A percentile compares a stretch with the other conserved stretches of the same genome.
Conservation (phyloP, 352 stramenopile genomes). For the Globisporangium middletonii region DNA sequence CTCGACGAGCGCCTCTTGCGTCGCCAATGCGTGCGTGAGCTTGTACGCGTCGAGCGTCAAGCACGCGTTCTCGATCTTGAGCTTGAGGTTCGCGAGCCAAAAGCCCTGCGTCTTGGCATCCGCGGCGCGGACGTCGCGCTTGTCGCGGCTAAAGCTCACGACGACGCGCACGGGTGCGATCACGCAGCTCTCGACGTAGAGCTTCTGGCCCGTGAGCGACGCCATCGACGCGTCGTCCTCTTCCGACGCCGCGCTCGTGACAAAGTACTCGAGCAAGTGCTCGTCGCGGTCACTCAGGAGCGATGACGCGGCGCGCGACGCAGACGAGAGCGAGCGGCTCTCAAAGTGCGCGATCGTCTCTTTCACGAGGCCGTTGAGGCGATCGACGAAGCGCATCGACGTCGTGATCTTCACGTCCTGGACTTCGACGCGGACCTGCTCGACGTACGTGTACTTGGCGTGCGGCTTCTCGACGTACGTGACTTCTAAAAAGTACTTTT, state of each 20-base stretch:
- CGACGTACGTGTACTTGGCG: slow-evolving; percentile 64
- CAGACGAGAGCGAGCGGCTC: slow-evolving; percentile 44
- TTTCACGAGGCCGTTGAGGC: slow-evolving; percentile 46
- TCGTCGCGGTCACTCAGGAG: slow-evolving; percentile 23
- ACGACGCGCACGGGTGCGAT: slow-evolving; percentile 69
- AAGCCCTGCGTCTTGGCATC: slow-evolving; percentile 33
- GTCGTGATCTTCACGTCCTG: slow-evolving; percentile 70
- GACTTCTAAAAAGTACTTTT: slow-evolving; percentile 63
- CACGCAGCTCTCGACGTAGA: slow-evolving; percentile 66
- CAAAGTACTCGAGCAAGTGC: slow-evolving; percentile 71
- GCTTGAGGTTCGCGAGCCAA: slow-evolving; percentile 77
- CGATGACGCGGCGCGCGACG: slow-evolving; percentile 28
- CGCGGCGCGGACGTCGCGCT: slow-evolving; percentile 34
- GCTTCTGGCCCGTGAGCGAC: slow-evolving; percentile 67
- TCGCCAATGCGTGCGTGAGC: slow-evolving; percentile 61
- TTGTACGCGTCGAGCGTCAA: slow-evolving; percentile 65
- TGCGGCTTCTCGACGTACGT: slow-evolving; percentile 67
- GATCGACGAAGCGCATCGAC: slow-evolving; percentile 77
- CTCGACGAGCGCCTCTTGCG: slow-evolving; percentile 62
- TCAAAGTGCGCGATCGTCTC: slow-evolving; percentile 71
- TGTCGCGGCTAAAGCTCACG: slow-evolving; percentile 74
- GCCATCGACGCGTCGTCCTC: slow-evolving; percentile 54
- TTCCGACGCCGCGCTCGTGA: slow-evolving; percentile 24
- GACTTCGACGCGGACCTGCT: slow-evolving; percentile 47
- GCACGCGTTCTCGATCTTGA: slow-evolving; percentile 85